Evolutionary conservation across 371 early-diverging fungal genomes (phyloP).

Genomic region (Mucor plumbeus): DNA sequence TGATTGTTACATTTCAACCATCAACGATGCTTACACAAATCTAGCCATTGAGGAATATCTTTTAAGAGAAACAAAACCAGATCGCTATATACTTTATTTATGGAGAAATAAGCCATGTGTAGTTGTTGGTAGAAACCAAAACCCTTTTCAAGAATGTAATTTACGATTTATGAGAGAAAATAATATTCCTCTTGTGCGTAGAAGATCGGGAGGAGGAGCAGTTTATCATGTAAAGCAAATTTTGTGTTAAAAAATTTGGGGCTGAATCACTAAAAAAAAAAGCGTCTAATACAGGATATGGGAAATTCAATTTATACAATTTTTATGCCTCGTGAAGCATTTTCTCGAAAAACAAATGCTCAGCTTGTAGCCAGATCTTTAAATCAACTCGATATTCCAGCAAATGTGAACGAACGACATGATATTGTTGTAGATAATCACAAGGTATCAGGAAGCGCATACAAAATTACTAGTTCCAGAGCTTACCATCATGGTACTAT

Average conservation of each 20-base stretch:
- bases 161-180: constrained; percentile 67
- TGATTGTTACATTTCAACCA: constrained; percentile 65
- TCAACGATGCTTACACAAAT: constrained; percentile 85
- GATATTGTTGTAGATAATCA: constrained; percentile 84
- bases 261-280: neutral
- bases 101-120: constrained; percentile 91
- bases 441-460: constrained; percentile 95
- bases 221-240: constrained; percentile 87
- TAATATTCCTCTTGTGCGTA: constrained; percentile 81
- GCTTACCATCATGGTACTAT: constrained; percentile 99
- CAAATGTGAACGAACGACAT: constrained; percentile 85
- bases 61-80: constrained; percentile 69
- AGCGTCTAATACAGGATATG: constrained; percentile 70
- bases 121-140: constrained; percentile 96
- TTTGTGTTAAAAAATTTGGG: neutral
- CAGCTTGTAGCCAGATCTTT: constrained; percentile 81
- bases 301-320: constrained; percentile 95
- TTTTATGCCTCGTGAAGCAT: constrained; percentile 88
- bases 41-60: constrained; percentile 94
- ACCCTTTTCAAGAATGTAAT: constrained; percentile 95
- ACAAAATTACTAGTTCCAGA: constrained; percentile 79
- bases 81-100: constrained; percentile 75
- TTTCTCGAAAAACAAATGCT: constrained; percentile 79
- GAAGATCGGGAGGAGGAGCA: constrained; percentile 95
- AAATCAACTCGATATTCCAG: constrained; percentile 82